Evolutionary conservation across 352 stramenopile genomes (phyloP).

Genomic region (Phytophthora megakarya): DNA sequence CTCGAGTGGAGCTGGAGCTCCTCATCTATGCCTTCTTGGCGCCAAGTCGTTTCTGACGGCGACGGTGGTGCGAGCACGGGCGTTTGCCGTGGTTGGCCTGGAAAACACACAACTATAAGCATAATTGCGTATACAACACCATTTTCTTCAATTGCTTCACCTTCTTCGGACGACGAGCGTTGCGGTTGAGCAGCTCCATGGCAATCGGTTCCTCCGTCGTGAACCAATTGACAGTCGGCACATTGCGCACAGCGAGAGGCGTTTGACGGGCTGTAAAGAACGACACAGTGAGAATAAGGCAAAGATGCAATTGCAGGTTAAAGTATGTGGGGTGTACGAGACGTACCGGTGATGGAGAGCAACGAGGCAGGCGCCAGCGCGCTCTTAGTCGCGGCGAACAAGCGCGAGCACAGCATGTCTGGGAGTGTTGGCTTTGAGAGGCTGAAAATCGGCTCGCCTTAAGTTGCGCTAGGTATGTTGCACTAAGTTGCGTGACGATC

Average conservation of each 20-base stretch:
- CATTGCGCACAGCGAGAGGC: constrained; percentile 41
- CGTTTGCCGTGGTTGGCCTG: constrained; percentile 89
- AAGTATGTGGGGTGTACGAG: background rate
- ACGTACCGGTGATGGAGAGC: constrained; percentile 31
- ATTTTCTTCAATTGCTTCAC: constrained; percentile 19
- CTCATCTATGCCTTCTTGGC: constrained; percentile 38
- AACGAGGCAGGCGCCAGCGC: constrained; percentile 42
- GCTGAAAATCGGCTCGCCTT: background rate
- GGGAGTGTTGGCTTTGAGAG: constrained; percentile 24
- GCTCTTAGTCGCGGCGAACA: constrained; percentile 42
- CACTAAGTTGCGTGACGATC: background rate
- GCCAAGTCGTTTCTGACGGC: constrained; percentile 81
- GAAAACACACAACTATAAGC: constrained; percentile 5
- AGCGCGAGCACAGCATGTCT: constrained; percentile 45
- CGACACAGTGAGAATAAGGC: background rate
- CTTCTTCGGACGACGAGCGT: constrained; percentile 85
- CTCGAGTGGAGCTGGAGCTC: constrained; percentile 11
- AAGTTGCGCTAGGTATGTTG: constrained; percentile 6
- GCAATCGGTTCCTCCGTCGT: constrained; percentile 44
- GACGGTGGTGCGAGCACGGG: constrained; percentile 80
- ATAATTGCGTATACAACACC: background rate
- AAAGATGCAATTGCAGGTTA: background rate
- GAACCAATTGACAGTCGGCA: constrained; percentile 34
- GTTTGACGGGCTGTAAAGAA: constrained; percentile 28
- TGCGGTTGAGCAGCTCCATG: constrained; percentile 86